Evolutionary conservation across 371 early-diverging fungal species (phyloP).

Genomic region (Dinochytrium kinnereticum): DNA sequence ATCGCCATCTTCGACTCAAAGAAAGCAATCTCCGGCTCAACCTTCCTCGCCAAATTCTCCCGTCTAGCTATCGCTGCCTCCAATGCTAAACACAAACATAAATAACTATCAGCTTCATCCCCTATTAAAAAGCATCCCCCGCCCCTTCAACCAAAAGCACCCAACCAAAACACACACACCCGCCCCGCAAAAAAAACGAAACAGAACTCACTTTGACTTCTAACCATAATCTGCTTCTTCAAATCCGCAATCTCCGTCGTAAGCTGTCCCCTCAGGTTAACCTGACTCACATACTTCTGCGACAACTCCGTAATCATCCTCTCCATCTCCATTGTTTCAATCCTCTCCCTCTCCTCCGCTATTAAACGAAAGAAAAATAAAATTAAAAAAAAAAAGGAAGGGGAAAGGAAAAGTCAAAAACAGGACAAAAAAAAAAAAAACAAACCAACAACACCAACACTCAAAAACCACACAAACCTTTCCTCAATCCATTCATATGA

Average conservation of each 20-base stretch:
- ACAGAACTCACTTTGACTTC: not conserved
- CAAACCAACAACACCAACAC: too few relatives aligned
- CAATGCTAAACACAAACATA: not conserved
- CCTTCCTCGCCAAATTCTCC: not conserved
- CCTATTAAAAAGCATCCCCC: too few relatives aligned
- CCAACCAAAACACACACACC: not conserved
- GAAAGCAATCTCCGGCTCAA: not conserved
- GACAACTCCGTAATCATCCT: not conserved
- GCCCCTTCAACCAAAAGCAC: too few relatives aligned
- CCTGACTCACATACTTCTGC: not conserved
- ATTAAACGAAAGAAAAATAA: not conserved
- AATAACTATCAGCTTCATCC: not conserved
- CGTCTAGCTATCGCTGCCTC: not conserved
- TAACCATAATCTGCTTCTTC: not conserved
- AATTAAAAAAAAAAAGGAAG: not conserved
- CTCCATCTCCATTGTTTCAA: constrained; percentile 6
- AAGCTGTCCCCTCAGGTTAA: not conserved
- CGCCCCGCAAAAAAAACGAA: not conserved
- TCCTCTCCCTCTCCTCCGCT: constrained; percentile 13
- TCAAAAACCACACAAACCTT: not conserved
- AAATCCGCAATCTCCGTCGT: not conserved
- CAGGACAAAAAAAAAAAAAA: too few relatives aligned
- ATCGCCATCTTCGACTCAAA: not conserved
- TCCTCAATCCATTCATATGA: not conserved
- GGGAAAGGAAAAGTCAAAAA: too few relatives aligned